phyloP scores from a whole-genome alignment of 352 stramenopile species.

The Sclerospora graminicola region DNA sequence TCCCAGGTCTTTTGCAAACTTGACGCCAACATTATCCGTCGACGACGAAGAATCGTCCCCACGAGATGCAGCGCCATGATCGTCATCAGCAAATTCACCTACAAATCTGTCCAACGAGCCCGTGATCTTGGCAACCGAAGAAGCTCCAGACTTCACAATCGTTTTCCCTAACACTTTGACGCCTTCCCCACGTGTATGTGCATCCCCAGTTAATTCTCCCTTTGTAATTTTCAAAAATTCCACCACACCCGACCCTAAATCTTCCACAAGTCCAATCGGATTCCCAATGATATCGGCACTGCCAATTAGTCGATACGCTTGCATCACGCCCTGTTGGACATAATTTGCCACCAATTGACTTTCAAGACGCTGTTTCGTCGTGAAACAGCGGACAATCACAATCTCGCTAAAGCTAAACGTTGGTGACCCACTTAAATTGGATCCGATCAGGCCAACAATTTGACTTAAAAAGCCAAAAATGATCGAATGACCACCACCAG shows the following conservation, averaged over 20 bases:
- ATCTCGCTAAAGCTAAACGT: conserved; percentile 82
- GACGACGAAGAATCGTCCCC: conserved; percentile 23
- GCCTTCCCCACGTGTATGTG: conserved; percentile 74
- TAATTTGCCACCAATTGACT: conserved; percentile 79
- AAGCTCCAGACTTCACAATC: conserved; percentile 70
- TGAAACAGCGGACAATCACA: conserved; percentile 75
- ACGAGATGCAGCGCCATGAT: conserved; percentile 10
- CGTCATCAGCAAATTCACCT: conserved; percentile 61
- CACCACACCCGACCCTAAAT: conserved; percentile 76
- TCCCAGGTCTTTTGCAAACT: conserved; percentile 80
- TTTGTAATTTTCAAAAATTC: conserved; percentile 87
- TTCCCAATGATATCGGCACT: conserved; percentile 84
- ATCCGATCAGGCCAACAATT: conserved; percentile 72
- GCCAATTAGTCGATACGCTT: conserved; percentile 74
- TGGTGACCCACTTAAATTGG: conserved; percentile 74
- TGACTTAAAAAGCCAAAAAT: conserved; percentile 74
- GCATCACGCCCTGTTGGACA: conserved; percentile 68
- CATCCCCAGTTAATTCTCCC: conserved; percentile 67
- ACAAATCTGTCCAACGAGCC: conserved; percentile 82
- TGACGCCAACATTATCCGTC: conserved; percentile 49
- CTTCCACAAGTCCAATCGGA: conserved; percentile 78
- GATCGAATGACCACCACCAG: conserved; percentile 51
- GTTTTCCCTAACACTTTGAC: conserved; percentile 83
- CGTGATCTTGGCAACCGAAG: conserved; percentile 73
- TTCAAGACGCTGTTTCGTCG: conserved; percentile 66